Conservation (phyloP, 805 yeast genomes). For the Candida ponderosae region DNA sequence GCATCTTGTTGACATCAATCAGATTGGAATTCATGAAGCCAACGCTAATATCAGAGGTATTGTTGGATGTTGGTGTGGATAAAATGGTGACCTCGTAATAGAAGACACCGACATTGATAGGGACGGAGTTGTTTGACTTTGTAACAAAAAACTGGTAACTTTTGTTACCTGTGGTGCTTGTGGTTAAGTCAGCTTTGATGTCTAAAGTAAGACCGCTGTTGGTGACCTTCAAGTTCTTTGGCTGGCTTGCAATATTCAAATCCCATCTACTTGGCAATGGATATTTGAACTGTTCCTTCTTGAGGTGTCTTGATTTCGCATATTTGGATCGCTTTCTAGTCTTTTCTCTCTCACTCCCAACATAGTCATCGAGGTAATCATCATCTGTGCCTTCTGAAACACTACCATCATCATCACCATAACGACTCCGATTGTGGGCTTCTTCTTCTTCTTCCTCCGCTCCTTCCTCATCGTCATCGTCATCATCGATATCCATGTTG, state of each 20-base stretch:
- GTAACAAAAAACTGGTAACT: slow-evolving; percentile 16
- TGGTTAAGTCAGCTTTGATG: slow-evolving; percentile 3
- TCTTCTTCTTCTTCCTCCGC: slow-evolving; percentile 1
- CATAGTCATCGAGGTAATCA: slow-evolving; percentile 16
- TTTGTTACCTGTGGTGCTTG: slow-evolving; percentile 1
- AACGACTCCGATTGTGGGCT: background rate
- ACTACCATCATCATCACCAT: background rate
- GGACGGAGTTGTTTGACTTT: slow-evolving; percentile 28
- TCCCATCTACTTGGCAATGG: slow-evolving; percentile 17
- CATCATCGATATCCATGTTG: background rate
- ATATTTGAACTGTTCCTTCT: slow-evolving; percentile 4
- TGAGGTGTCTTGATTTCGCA: background rate
- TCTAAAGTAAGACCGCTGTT: slow-evolving; percentile 9
- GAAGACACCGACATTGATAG: slow-evolving; percentile 35
- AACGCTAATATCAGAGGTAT: slow-evolving; percentile 27
- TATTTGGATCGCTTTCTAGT: slow-evolving; percentile 20
- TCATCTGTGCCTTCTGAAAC: background rate
- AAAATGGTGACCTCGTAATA: slow-evolving; percentile 41
- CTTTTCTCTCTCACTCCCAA: slow-evolving; percentile 15
- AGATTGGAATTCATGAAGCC: slow-evolving; percentile 34
- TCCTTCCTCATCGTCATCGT: slow-evolving; percentile 1
- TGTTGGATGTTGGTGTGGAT: slow-evolving; percentile 26
- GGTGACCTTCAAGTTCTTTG: background rate
- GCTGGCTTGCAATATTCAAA: background rate
- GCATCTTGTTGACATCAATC: slow-evolving; percentile 25